These are phyloP conservation scores for Alternaria sp. DNA, from an alignment of 2,329 filamentous ascomycete genomes.

Conservation along the genomic window DNA sequence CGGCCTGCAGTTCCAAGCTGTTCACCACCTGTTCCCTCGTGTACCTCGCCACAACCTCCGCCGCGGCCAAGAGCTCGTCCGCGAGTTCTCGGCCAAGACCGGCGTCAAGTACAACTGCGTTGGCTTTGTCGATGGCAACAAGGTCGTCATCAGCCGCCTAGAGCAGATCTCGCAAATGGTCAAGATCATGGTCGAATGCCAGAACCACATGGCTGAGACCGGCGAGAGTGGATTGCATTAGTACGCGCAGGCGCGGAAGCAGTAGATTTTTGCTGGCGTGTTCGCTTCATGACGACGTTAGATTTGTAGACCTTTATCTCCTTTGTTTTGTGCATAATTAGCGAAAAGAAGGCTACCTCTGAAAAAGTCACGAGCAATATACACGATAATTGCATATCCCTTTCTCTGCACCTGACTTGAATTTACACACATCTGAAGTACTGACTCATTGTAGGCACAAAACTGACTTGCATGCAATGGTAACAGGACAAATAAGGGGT, in stretches of 20 bases:
- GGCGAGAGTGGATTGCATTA: constrained; percentile 45
- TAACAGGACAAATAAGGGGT: background rate
- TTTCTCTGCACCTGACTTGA: background rate
- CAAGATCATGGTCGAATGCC: constrained; percentile 56
- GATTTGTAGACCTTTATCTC: constrained; percentile 1
- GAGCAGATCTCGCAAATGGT: constrained; percentile 82
- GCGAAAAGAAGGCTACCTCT: background rate
- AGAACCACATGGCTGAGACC: constrained; percentile 48
- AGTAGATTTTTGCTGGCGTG: background rate
- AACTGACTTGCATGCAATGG: background rate
- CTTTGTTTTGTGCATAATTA: background rate
- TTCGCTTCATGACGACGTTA: background rate
- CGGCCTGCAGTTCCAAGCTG: constrained; percentile 86
- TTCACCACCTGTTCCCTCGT: constrained; percentile 84
- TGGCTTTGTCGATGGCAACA: constrained; percentile 83
- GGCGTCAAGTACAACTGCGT: constrained; percentile 85
- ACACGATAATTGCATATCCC: background rate
- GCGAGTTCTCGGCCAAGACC: constrained; percentile 81
- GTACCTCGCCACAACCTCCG: constrained; percentile 86
- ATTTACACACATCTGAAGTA: background rate
- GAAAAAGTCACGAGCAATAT: background rate
- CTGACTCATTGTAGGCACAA: background rate
- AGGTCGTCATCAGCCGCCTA: constrained; percentile 76
- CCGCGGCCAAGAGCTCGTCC: constrained; percentile 73
- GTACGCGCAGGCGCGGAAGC: constrained; percentile 10